Base-by-base conservation (phyloP, 2,329 filamentous ascomycete species). In the Laburnicola sp. region DNA sequence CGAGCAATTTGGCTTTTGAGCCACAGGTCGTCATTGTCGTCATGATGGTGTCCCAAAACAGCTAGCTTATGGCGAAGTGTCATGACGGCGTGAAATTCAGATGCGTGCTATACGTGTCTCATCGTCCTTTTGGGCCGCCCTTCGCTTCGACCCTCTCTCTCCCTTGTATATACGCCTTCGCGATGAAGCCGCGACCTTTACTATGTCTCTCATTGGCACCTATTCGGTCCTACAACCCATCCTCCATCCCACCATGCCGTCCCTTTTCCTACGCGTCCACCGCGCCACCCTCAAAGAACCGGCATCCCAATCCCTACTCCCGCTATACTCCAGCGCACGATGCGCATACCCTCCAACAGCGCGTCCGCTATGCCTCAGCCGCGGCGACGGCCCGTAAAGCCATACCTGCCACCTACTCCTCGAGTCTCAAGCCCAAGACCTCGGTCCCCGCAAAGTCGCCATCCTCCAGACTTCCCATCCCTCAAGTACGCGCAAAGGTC, bases 401-500 rank as follows among this genome's bases (percentile, higher is more conserved):
- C 31, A 6, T 34, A n/a, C 23, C 3, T 7, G 7, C 36, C 25
- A 10, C 10, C 9, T 53, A 32, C 44, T 35, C 45, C 23, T 35
- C 34, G 11, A 41, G n/a, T 6, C 32, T 23, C 35, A 27, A 16
- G 16, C 16, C 31, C 4, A 38, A 50, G 25, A 41, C 42, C 6
- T 38, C 38, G 25, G 39, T 48, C 9, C 48, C 48, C 10, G 34
- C 47, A 1, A 59, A 57, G 48, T 23, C 45, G 2, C 39, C 54
- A 4, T 35, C 39, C 11, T 39, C 40, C 25, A 34, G 27, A 11
- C 31, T 50, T 22, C 49, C 57, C 2, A 51, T 51, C 22, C 31
- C 52, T 16, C 43, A 50, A 51, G 38, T 57, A 16, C 55, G 51
- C 31, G 59, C 61, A 34, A 53, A 59, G 25, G 66, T 91, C 60